Conservation (phyloP, 495 filamentous ascomycete species). For the Achaetomiella virescens region DNA sequence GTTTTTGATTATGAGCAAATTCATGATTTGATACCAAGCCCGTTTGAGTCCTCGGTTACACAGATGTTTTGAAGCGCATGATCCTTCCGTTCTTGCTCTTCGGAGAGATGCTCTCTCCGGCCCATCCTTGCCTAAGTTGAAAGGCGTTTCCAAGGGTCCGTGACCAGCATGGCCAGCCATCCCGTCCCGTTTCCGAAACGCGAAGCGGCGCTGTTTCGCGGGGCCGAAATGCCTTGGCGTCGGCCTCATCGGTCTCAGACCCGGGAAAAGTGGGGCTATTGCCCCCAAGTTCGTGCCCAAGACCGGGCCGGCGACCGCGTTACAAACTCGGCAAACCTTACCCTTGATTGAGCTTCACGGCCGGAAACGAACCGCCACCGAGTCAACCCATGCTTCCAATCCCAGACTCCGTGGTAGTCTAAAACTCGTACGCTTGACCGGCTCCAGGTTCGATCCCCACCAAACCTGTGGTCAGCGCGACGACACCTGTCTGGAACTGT, state of each 20-base stretch:
- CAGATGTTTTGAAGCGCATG: too few relatives aligned
- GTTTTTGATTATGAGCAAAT: background rate
- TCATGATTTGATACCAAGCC: constrained; percentile 7
- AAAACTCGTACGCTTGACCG: too few relatives aligned
- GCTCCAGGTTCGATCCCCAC: too few relatives aligned
- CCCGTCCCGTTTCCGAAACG: background rate
- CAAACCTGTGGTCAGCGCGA: too few relatives aligned
- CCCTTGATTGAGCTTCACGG: background rate
- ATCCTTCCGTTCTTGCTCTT: too few relatives aligned
- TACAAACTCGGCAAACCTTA: constrained; percentile 6
- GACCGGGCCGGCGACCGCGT: constrained; percentile 2
- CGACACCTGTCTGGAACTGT: too few relatives aligned
- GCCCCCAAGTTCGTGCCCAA: background rate
- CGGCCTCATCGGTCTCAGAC: background rate
- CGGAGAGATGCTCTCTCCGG: too few relatives aligned
- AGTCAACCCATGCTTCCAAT: too few relatives aligned
- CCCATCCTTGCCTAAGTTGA: too few relatives aligned
- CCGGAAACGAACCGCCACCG: constrained; percentile 4
- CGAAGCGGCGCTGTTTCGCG: background rate
- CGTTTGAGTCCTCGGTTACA: background rate
- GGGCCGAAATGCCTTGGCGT: background rate
- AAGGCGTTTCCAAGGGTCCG: too few relatives aligned
- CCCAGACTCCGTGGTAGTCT: too few relatives aligned
- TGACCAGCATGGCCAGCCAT: too few relatives aligned
- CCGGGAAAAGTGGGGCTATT: constrained; percentile 6